Percentiles rank a stretch among this genome's conserved stretches.
phyloP scores from a whole-genome alignment of 1,284 basidiomycete genomes.

The Ustilago loliicola region DNA sequence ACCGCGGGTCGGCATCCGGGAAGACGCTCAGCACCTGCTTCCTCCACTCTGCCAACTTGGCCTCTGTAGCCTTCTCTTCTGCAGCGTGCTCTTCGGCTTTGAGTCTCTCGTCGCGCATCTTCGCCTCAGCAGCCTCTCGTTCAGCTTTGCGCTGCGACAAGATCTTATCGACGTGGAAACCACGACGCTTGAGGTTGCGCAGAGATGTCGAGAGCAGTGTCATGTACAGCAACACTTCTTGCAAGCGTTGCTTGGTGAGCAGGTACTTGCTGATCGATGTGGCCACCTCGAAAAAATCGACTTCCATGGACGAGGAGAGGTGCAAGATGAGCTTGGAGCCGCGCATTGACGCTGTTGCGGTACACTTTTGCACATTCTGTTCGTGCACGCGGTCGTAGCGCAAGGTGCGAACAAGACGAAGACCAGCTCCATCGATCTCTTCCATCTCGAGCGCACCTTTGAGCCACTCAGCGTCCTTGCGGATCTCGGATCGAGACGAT shows the following conservation, averaged over 20 bases:
- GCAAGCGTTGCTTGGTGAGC: conserved; percentile 63
- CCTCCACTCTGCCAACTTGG: conserved; percentile 44
- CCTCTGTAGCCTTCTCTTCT: conserved; percentile 38
- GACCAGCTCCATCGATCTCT: conserved; percentile 64
- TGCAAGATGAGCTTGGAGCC: conserved; percentile 80
- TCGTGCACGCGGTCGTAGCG: conserved; percentile 51
- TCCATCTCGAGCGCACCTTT: conserved; percentile 75
- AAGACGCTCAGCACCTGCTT: conserved; percentile 66
- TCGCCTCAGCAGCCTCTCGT: conserved; percentile 75
- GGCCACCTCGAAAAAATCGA: conserved; percentile 87
- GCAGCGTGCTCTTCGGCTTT: conserved; percentile 62
- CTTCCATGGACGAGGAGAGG: conserved; percentile 79
- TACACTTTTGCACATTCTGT: conserved; percentile 64
- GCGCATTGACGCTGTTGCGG: conserved; percentile 57
- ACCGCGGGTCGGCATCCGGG: conserved; percentile 67
- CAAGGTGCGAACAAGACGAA: conserved; percentile 62
- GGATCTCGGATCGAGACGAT: conserved; percentile 75
- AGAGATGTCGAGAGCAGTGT: conserved; percentile 92
- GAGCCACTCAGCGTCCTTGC: conserved; percentile 80
- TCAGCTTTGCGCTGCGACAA: conserved; percentile 85
- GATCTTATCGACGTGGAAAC: conserved; percentile 86
- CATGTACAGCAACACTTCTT: conserved; percentile 80
- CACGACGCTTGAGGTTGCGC: conserved; percentile 83
- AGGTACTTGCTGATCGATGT: conserved; percentile 63
- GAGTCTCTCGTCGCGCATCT: conserved; percentile 61